Percentiles rank a stretch among this genome's conserved stretches.
Evolutionary conservation across 108 stramenopile species (phyloP).

Genomic region (Cylindrotheca fusiformis): DNA sequence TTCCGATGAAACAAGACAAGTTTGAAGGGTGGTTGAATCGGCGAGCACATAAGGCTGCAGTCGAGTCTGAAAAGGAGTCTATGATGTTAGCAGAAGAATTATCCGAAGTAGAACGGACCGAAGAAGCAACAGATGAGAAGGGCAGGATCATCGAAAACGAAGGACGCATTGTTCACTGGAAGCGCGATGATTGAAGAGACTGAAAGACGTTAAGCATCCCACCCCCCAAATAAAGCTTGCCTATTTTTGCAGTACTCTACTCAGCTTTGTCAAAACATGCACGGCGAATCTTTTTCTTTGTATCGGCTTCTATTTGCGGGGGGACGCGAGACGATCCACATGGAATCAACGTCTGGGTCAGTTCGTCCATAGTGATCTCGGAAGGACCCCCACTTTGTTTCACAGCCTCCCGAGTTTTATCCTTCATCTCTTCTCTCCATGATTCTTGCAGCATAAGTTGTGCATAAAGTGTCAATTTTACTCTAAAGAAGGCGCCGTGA

Average conservation of each 20-base stretch:
- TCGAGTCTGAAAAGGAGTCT: not conserved
- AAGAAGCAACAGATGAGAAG: not conserved
- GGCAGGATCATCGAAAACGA: not conserved
- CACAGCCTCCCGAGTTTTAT: constrained; percentile 13
- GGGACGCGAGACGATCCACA: not conserved
- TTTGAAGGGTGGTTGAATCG: constrained; percentile 62
- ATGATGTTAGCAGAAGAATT: not conserved
- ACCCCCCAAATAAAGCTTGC: too few species aligned
- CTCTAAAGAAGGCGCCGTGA: constrained; percentile 2
- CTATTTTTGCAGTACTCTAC: too few species aligned
- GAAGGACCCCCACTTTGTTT: constrained; percentile 23
- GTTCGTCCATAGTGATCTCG: constrained; percentile 29
- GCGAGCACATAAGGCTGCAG: constrained; percentile 6
- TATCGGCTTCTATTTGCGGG: constrained; percentile 1
- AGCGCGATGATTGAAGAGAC: not conserved
- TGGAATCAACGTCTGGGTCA: constrained; percentile 7
- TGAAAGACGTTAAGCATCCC: too few species aligned
- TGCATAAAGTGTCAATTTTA: constrained; percentile 13
- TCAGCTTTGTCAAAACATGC: not conserved
- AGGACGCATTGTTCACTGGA: constrained; percentile 5
- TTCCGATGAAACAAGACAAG: constrained; percentile 57
- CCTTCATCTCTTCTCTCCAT: constrained; percentile 31
- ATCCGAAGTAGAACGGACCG: not conserved
- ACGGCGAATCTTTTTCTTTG: constrained; percentile 1
- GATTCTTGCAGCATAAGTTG: constrained; percentile 21